phyloP scores from a whole-genome alignment of 768 basidiomycete genomes.

The Trametes meyenii region DNA sequence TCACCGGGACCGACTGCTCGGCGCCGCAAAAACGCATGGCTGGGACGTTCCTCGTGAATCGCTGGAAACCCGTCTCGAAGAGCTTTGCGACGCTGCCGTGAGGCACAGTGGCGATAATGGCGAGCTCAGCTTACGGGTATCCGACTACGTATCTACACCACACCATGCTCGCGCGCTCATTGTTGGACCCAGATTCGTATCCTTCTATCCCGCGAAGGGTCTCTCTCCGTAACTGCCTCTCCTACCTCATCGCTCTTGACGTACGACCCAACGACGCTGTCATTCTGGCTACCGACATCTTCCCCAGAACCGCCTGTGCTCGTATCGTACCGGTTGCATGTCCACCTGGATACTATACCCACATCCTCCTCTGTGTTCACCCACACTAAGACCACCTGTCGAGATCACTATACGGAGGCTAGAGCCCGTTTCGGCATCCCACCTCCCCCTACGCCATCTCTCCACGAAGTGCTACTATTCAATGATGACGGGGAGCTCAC shows the following conservation, averaged over 20 bases:
- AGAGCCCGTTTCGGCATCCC: slow-evolving; percentile 57
- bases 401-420: slow-evolving; percentile 62
- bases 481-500: slow-evolving; percentile 52
- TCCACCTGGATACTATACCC: slow-evolving; percentile 58
- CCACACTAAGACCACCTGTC: slow-evolving; percentile 69
- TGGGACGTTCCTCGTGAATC: slow-evolving; percentile 50
- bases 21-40: slow-evolving; percentile 51
- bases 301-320: neutral
- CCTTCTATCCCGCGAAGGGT: slow-evolving; percentile 10
- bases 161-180: neutral
- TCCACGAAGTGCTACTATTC: slow-evolving; percentile 66
- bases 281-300: slow-evolving; percentile 25
- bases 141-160: no score
- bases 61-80: slow-evolving; percentile 41
- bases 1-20: slow-evolving; percentile 61
- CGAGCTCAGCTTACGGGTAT: slow-evolving; percentile 8
- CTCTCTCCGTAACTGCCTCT: slow-evolving; percentile 25
- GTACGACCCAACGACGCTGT: slow-evolving; percentile 25
- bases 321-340: slow-evolving; percentile 38
- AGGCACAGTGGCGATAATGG: no score
- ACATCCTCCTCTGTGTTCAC: slow-evolving; percentile 62
- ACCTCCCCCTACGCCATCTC: slow-evolving; percentile 29
- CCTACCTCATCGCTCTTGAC: slow-evolving; percentile 8
- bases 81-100: slow-evolving; percentile 51
- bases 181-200: slow-evolving; percentile 16